These are phyloP conservation scores for Tolypocladium pustulatum DNA, from an alignment of 2,329 filamentous ascomycete genomes.

Conservation along the genomic window DNA sequence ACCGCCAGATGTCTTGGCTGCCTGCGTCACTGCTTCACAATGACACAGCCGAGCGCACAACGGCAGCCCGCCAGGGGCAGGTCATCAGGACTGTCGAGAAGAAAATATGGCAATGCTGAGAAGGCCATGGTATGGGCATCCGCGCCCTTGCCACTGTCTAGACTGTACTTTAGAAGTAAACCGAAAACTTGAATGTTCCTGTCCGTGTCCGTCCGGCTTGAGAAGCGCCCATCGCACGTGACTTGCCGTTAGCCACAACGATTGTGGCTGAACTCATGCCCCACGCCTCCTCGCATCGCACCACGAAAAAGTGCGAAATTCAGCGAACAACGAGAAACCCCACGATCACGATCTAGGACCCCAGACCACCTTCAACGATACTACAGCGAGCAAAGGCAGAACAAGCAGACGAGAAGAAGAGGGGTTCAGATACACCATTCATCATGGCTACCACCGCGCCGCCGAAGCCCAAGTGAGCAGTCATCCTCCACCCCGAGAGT, in stretches of 20 bases:
- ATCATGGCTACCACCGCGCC: slow-evolving; percentile 28
- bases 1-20: too few relatives aligned
- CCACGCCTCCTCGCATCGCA: slow-evolving; percentile 25
- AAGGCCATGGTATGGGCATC: not conserved
- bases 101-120: not conserved
- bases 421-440: slow-evolving; percentile 2
- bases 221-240: slow-evolving; percentile 14
- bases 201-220: not conserved
- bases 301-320: slow-evolving; percentile 33
- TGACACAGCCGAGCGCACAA: not conserved
- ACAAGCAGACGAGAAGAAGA: not conserved
- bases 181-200: not conserved
- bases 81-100: too few relatives aligned
- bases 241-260: slow-evolving; percentile 5
- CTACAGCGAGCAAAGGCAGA: not conserved
- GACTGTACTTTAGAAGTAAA: not conserved
- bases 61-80: not conserved
- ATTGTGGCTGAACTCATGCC: slow-evolving; percentile 17
- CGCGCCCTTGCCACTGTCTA: not conserved
- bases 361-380: slow-evolving; percentile 10
- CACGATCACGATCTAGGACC: slow-evolving; percentile 20
- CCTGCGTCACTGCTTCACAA: not conserved
- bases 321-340: slow-evolving; percentile 24
- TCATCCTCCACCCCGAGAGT: not conserved
- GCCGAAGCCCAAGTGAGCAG: slow-evolving; percentile 30